Evolutionary conservation across 345 rosid species (phyloP), one percentile per base, ranked within the genome.

Genomic region (Syzygium aqueum): DNA sequence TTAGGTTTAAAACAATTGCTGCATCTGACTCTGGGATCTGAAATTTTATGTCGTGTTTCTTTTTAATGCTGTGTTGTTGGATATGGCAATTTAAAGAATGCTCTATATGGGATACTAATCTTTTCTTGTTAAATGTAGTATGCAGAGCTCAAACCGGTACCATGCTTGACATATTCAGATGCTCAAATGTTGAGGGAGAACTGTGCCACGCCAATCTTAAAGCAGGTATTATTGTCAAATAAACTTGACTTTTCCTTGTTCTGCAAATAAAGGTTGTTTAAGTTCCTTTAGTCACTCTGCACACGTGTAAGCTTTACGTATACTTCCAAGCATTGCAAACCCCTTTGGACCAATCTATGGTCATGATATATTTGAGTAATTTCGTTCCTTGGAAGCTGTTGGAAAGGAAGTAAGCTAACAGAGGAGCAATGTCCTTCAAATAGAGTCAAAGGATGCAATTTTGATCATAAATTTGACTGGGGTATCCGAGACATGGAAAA

Each of bases 141-240:
- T 87, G 99, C 99, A 51, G 99, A 97, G 91, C 96, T 97, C 89
- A 96, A 94, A 91, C 99, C 99, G 49, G 99, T 97, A 86, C 95
- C 97, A 56, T 96, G 99, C 90, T 89, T 96, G 93, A 96, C 98
- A 78, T 95, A 93, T 91, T 87, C 95, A 27, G 95, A 95, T 89
- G 99, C 99, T 33, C 92, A 92, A 84, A 89, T 73, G 78, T 90
- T 95, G 77, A 95, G 98, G 88, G 98, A 95, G 88, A 91, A 90
- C 85, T 91, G 91, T 52, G 94, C 99, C 87, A 97, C 99, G 88
- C 95, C 98, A 53, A 95, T 95, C 88, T 95, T 97, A 89, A 96
- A 94, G 67, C 99, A 96, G 99, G 99, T 96, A 88, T 53, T 53
- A 84, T 53, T 15, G 23, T 84, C 85, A 84, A 28, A 28, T 84